These are phyloP conservation scores for Herpetomonas samuelpessoai DNA, from an alignment of 208 protist species.

Conservation along the genomic window DNA sequence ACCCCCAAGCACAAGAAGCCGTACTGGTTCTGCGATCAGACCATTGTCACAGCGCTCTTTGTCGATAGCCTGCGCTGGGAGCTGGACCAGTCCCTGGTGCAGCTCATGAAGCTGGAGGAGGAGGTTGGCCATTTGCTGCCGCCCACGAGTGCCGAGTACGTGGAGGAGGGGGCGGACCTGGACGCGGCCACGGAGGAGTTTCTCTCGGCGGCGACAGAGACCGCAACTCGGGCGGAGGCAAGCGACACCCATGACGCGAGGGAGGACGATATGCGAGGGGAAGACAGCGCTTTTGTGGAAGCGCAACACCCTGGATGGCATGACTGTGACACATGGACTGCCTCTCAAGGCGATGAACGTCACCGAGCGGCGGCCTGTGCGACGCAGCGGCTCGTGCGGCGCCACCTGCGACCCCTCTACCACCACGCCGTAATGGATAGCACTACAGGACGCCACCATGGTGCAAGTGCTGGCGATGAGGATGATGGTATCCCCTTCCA, in stretches of 20 bases:
- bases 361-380: neutral
- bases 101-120: neutral
- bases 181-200: neutral
- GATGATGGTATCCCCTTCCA: too few species aligned
- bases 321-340: too few species aligned
- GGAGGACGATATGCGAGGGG: neutral
- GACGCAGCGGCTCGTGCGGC: neutral
- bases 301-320: too few species aligned
- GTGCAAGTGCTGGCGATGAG: neutral
- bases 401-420: neutral
- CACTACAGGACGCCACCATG: too few species aligned
- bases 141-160: neutral
- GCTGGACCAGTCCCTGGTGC: neutral
- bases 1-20: neutral
- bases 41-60: neutral
- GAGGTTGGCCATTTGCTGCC: neutral
- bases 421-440: too few species aligned
- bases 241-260: too few species aligned
- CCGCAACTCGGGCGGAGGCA: too few species aligned
- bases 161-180: neutral
- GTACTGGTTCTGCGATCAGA: conserved; percentile 4
- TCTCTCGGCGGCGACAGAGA: too few species aligned
- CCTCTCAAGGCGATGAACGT: neutral
- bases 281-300: too few species aligned
- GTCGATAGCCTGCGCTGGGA: neutral